These are phyloP conservation scores for Talaromyces atroroseus DNA, from an alignment of 2,329 filamentous ascomycete species.

Conservation along the genomic window DNA sequence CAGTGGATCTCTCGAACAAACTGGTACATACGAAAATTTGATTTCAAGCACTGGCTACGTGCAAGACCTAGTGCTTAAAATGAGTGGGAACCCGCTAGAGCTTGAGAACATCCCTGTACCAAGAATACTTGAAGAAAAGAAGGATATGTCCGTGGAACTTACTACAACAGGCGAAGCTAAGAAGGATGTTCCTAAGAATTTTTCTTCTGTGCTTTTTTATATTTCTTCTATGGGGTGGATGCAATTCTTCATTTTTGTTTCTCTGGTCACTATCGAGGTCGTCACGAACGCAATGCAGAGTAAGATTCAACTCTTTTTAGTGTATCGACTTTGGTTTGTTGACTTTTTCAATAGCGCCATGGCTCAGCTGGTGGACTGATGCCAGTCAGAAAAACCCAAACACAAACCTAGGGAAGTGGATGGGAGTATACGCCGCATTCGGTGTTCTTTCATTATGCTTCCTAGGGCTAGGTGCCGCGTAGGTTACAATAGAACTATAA, in stretches of 20 bases:
- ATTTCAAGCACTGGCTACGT: slow-evolving; percentile 19
- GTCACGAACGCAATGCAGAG: slow-evolving; percentile 4
- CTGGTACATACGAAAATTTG: slow-evolving; percentile 35
- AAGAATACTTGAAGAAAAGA: background rate
- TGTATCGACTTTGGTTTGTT: no score
- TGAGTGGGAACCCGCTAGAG: background rate
- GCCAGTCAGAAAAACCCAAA: slow-evolving; percentile 4
- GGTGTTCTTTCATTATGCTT: slow-evolving; percentile 7
- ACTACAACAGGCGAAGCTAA: background rate
- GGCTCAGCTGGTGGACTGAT: slow-evolving; percentile 8
- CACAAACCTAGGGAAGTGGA: slow-evolving; percentile 2
- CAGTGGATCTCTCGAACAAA: slow-evolving; percentile 34
- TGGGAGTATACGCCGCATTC: slow-evolving; percentile 6
- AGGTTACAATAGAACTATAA: background rate
- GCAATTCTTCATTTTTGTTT: background rate
- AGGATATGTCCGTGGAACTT: background rate
- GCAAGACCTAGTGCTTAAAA: background rate
- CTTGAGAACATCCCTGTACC: background rate
- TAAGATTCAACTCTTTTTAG: background rate
- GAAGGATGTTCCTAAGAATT: background rate
- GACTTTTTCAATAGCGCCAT: background rate
- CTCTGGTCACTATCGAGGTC: slow-evolving; percentile 4
- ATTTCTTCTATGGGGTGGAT: slow-evolving; percentile 8
- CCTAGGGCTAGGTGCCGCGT: slow-evolving; percentile 6
- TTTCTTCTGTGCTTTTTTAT: slow-evolving; percentile 3